Conservation (phyloP, 2,329 filamentous ascomycete species). For the Bimuria novae-zelandiae region DNA sequence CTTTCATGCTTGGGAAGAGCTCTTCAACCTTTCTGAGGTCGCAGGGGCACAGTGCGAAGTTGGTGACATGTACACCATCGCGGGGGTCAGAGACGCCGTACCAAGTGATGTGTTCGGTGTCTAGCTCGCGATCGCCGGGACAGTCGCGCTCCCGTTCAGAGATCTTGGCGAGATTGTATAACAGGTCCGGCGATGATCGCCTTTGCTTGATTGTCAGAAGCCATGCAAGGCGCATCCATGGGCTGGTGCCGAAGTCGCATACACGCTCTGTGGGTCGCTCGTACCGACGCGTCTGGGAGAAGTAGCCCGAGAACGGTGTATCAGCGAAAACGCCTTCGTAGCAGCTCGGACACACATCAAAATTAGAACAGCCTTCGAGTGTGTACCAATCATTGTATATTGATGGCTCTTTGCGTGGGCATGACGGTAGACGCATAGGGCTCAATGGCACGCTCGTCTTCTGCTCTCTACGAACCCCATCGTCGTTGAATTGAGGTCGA, state of each 20-base stretch:
- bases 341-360: constrained; percentile 84
- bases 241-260: constrained; percentile 75
- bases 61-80: constrained; percentile 65
- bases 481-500: constrained; percentile 30
- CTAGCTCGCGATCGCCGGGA: constrained; percentile 59
- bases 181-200: constrained; percentile 66
- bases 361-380: constrained; percentile 68
- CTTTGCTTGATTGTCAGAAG: constrained; percentile 75
- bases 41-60: constrained; percentile 75
- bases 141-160: constrained; percentile 61
- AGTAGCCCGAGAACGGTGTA: constrained; percentile 69
- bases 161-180: constrained; percentile 71
- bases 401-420: constrained; percentile 66
- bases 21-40: constrained; percentile 75
- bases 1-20: constrained; percentile 72
- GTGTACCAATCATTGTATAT: constrained; percentile 81
- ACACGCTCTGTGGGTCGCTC: constrained; percentile 62
- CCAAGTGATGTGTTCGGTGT: constrained; percentile 65
- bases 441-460: constrained; percentile 16
- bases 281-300: constrained; percentile 65
- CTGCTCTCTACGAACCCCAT: constrained; percentile 27
- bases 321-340: constrained; percentile 70
- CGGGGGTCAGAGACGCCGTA: constrained; percentile 73
- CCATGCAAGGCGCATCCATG: constrained; percentile 86
- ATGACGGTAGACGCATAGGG: constrained; percentile 56